A percentile compares a stretch with the other conserved stretches of the same genome.
Conservation (phyloP, 2,329 filamentous ascomycete genomes). For the Orbilia javanica region DNA sequence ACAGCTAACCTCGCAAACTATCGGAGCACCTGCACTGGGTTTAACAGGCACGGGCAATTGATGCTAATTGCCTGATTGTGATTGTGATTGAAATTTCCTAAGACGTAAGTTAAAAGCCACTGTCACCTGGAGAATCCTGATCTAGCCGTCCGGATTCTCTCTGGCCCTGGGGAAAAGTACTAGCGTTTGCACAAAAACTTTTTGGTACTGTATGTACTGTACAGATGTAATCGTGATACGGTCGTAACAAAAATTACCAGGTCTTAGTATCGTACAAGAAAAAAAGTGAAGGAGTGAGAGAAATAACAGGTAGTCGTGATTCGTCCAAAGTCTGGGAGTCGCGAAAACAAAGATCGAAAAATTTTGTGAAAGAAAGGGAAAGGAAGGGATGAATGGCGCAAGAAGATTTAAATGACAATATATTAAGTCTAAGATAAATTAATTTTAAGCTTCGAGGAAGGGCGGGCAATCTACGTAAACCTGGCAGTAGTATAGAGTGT, state of each 20-base stretch:
- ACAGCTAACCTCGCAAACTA: conserved; percentile 24
- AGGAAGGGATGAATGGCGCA: conserved; percentile 40
- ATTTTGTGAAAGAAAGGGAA: neutral
- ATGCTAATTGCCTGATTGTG: conserved; percentile 45
- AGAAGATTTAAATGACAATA: conserved; percentile 20
- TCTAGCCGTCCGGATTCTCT: conserved; percentile 39
- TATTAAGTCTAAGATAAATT: conserved; percentile 41
- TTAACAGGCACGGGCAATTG: conserved; percentile 31
- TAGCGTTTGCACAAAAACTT: conserved; percentile 37
- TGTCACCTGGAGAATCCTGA: conserved; percentile 34
- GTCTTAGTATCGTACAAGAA: conserved; percentile 22
- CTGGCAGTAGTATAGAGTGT: conserved; percentile 21
- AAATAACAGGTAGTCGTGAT: conserved; percentile 19
- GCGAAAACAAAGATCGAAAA: conserved; percentile 10
- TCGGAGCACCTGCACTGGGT: conserved; percentile 12
- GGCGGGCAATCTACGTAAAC: conserved; percentile 15
- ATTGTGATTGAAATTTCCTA: conserved; percentile 54
- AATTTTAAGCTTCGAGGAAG: conserved; percentile 27
- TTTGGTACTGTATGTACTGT: conserved; percentile 31
- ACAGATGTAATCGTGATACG: conserved; percentile 37
- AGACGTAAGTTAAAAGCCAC: conserved; percentile 47
- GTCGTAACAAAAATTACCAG: conserved; percentile 28
- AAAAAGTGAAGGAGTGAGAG: neutral
- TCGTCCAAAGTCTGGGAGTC: neutral
- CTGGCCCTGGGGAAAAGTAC: conserved; percentile 30